Evolutionary conservation across 768 basidiomycete species (phyloP).

Genomic region (Naganishia vishniacii): DNA sequence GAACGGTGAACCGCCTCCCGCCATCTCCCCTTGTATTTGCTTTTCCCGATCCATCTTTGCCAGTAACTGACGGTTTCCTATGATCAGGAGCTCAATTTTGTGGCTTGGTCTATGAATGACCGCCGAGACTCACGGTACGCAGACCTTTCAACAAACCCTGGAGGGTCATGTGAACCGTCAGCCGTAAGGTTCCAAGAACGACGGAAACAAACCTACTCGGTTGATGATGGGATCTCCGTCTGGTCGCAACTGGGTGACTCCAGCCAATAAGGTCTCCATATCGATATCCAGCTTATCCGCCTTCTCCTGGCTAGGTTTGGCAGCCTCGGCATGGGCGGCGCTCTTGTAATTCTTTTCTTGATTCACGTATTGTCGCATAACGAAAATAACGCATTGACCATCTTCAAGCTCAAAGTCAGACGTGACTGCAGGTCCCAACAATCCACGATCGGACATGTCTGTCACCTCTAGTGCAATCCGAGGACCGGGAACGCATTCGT

Average conservation of each 20-base stretch:
- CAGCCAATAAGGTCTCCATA: conserved; percentile 54
- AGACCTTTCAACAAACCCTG: conserved; percentile 60
- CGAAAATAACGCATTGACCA: conserved; percentile 85
- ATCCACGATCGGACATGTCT: conserved; percentile 59
- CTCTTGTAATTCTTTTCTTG: conserved; percentile 24
- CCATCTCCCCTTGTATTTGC: conserved; percentile 89
- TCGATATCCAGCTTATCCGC: conserved; percentile 54
- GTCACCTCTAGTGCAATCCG: conserved; percentile 58
- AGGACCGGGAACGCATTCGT: conserved; percentile 55
- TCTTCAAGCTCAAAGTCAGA: conserved; percentile 63
- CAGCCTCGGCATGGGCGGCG: conserved; percentile 37
- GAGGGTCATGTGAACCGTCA: background rate
- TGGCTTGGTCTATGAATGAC: conserved; percentile 12
- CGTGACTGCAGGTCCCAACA: conserved; percentile 64
- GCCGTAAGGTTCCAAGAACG: background rate
- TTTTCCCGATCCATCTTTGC: conserved; percentile 81
- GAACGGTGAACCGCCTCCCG: conserved; percentile 89
- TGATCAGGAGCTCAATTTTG: conserved; percentile 32
- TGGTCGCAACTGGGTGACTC: conserved; percentile 53
- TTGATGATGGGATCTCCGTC: conserved; percentile 70
- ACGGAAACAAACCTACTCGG: conserved; percentile 49
- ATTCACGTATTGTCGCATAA: conserved; percentile 58
- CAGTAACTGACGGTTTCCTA: conserved; percentile 74
- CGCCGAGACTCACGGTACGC: conserved; percentile 53
- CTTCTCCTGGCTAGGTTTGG: conserved; percentile 49